A percentile compares a stretch with the other conserved stretches of the same genome.
phyloP scores from a whole-genome alignment of 208 protist genomes.

The Naegleria lovaniensis region DNA sequence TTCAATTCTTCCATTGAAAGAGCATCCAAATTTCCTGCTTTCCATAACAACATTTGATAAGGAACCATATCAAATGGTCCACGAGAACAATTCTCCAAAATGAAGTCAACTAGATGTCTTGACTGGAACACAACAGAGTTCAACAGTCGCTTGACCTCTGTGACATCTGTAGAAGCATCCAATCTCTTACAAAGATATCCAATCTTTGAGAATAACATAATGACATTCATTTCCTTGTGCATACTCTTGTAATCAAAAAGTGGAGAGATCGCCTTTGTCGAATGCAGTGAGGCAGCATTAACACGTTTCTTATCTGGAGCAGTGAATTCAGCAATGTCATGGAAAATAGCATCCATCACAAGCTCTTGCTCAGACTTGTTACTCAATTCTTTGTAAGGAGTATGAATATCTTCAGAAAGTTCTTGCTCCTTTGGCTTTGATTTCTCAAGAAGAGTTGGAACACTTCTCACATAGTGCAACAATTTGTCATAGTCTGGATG shows the following conservation, averaged over 20 bases:
- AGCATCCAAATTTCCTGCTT: not conserved
- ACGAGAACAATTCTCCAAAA: not conserved
- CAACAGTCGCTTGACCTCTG: not conserved
- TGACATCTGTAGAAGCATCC: not conserved
- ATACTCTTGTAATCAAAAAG: slow-evolving; percentile 8
- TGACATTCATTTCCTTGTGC: not conserved
- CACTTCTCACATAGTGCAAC: not conserved
- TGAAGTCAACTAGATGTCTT: not conserved
- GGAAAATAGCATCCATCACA: not conserved
- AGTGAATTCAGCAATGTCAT: not conserved
- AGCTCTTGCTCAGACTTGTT: not conserved
- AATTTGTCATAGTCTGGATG: not conserved
- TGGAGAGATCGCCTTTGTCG: not conserved
- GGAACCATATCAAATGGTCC: not conserved
- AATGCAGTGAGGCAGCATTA: not conserved
- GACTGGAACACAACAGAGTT: not conserved
- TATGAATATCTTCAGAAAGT: not conserved
- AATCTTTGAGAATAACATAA: not conserved
- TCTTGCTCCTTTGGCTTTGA: not conserved
- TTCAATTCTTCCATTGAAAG: not conserved
- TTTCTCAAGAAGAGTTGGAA: not conserved
- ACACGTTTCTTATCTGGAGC: not conserved
- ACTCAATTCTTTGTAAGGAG: not conserved
- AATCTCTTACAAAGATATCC: not conserved
- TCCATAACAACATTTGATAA: slow-evolving; percentile 17